Evolutionary conservation across 2,329 filamentous ascomycete genomes (phyloP).

Genomic region (Talaromyces pinophilus): DNA sequence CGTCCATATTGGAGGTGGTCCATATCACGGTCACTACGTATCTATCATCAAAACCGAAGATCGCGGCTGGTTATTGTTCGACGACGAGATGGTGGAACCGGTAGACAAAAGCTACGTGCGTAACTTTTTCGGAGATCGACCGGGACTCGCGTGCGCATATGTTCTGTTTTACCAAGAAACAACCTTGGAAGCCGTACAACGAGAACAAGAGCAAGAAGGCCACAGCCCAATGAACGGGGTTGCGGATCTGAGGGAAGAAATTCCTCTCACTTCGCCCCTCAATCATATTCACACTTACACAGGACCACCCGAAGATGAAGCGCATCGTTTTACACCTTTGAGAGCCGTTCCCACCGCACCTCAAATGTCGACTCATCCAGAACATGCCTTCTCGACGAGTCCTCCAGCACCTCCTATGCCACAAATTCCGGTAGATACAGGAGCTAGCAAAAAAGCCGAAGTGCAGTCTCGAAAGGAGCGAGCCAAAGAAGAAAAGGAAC

Average conservation of each 20-base stretch:
- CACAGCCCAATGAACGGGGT: constrained; percentile 41
- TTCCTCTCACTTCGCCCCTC: constrained; percentile 33
- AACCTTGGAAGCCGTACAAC: constrained; percentile 65
- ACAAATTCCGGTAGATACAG: constrained; percentile 37
- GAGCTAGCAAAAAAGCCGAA: constrained; percentile 59
- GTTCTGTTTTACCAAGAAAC: constrained; percentile 98
- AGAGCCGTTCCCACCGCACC: constrained; percentile 47
- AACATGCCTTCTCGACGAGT: constrained; percentile 31
- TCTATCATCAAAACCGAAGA: constrained; percentile 97
- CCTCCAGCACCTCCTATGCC: constrained; percentile 27
- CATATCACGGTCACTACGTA: constrained; percentile 97
- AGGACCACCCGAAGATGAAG: constrained; percentile 38
- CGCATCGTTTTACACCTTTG: constrained; percentile 36
- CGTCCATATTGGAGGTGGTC: constrained; percentile 93
- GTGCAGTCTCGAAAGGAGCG: constrained; percentile 69
- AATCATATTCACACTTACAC: constrained; percentile 45
- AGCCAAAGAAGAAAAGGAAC: constrained; percentile 59
- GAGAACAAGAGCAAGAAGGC: constrained; percentile 82
- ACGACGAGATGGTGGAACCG: constrained; percentile 97
- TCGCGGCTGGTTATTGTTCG: constrained; percentile 91
- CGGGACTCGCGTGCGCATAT: constrained; percentile 89
- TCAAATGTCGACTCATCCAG: constrained; percentile 48
- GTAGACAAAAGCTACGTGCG: constrained; percentile 95
- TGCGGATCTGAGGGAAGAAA: constrained; percentile 51
- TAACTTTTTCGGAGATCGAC: constrained; percentile 95